These are phyloP conservation scores for Trichophyton rubrum DNA, from an alignment of 2,329 filamentous ascomycete genomes.

Conservation along the genomic window DNA sequence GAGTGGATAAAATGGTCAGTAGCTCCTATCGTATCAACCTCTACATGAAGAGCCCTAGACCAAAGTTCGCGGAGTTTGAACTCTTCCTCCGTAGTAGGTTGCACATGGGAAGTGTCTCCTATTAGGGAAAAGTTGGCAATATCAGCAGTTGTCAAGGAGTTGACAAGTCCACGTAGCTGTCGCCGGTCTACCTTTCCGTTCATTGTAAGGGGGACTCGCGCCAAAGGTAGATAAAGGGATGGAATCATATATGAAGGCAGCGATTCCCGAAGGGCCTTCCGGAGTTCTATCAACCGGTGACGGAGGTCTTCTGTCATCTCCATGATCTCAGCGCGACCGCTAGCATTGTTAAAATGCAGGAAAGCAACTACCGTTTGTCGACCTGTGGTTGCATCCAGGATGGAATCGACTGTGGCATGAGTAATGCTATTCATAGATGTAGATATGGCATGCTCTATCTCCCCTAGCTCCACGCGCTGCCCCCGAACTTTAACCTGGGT, in stretches of 20 bases:
- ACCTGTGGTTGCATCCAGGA: background rate
- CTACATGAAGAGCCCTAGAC: background rate
- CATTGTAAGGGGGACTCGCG: slow-evolving; percentile 22
- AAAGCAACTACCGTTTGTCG: background rate
- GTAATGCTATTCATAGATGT: background rate
- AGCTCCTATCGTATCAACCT: background rate
- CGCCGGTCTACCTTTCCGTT: slow-evolving; percentile 29
- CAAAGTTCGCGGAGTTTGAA: background rate
- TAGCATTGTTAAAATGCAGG: background rate
- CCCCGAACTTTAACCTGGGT: background rate
- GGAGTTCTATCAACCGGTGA: slow-evolving; percentile 12
- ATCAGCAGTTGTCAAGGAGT: background rate
- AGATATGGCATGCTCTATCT: background rate
- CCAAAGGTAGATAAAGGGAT: slow-evolving; percentile 30
- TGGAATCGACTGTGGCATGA: slow-evolving; percentile 1
- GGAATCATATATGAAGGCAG: slow-evolving; percentile 27
- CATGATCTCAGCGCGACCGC: background rate
- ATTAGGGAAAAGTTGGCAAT: background rate
- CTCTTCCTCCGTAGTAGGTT: background rate
- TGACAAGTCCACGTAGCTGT: background rate
- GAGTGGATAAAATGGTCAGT: background rate
- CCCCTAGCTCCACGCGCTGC: background rate
- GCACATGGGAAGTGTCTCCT: background rate
- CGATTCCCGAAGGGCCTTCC: slow-evolving; percentile 6
- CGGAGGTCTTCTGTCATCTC: background rate